Conservation (phyloP, 441 rosid species). For the Erodium moschatum region DNA sequence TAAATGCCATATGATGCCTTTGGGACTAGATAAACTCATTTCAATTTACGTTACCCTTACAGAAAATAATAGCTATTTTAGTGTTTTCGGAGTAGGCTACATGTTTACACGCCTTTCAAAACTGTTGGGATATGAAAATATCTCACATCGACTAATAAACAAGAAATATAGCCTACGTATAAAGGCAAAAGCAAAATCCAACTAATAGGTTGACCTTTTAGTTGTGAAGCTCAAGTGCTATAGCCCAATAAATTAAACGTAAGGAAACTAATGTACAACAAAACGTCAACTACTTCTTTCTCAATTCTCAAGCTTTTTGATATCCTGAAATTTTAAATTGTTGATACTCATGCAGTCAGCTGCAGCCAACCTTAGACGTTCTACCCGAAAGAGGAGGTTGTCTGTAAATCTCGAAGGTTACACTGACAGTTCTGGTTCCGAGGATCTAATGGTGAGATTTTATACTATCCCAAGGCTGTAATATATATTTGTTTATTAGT, state of each 20-base stretch:
- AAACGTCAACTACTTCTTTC: slow-evolving; percentile 9
- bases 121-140: not conserved
- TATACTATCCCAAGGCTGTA: slow-evolving; percentile 16
- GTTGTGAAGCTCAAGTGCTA: not conserved
- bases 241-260: not conserved
- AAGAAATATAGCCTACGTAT: too few species aligned
- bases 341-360: slow-evolving; percentile 66
- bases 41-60: not conserved
- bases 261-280: slow-evolving; percentile 20
- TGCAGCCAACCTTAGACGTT: slow-evolving; percentile 81
- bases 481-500: slow-evolving; percentile 10
- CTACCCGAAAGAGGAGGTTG: slow-evolving; percentile 80
- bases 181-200: not conserved
- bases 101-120: slow-evolving; percentile 1
- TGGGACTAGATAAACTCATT: not conserved
- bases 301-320: slow-evolving; percentile 9
- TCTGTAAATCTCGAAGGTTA: slow-evolving; percentile 75
- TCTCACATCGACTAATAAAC: not conserved
- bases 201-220: not conserved
- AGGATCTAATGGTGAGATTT: slow-evolving; percentile 78
- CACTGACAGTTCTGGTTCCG: slow-evolving; percentile 88
- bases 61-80: not conserved
- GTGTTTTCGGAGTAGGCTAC: not conserved
- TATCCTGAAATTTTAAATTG: too few species aligned
- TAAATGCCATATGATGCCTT: not conserved